phyloP scores from a whole-genome alignment of 2,329 filamentous ascomycete species.

The Paradendryphiella salina region DNA sequence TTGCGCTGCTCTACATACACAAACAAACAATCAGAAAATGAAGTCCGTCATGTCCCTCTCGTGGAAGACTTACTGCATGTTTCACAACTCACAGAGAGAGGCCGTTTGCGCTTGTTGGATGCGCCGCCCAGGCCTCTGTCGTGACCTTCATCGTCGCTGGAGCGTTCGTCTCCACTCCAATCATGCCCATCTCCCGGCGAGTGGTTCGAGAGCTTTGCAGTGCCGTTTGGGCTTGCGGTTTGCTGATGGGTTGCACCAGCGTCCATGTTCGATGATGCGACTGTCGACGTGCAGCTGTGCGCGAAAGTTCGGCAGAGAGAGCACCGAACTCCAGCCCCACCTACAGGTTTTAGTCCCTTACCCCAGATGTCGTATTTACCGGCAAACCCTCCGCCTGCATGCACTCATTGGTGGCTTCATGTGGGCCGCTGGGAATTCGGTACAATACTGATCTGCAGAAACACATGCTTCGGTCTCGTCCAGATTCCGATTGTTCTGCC shows the following conservation, averaged over 20 bases:
- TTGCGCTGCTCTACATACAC: conserved; percentile 64
- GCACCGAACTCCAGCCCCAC: conserved; percentile 25
- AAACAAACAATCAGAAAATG: background rate
- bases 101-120: conserved; percentile 54
- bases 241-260: conserved; percentile 30
- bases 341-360: conserved; percentile 24
- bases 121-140: conserved; percentile 41
- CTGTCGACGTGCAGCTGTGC: conserved; percentile 29
- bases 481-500: conserved; percentile 5
- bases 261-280: conserved; percentile 38
- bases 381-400: conserved; percentile 6
- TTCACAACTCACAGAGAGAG: conserved; percentile 64
- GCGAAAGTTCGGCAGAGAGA: conserved; percentile 22
- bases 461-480: conserved; percentile 2
- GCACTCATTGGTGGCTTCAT: conserved; percentile 22
- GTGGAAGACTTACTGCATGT: conserved; percentile 43
- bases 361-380: conserved; percentile 19
- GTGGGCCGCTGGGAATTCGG: conserved; percentile 7
- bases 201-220: conserved; percentile 40
- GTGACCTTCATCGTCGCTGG: conserved; percentile 48
- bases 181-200: conserved; percentile 42
- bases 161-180: conserved; percentile 45
- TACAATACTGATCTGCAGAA: conserved; percentile 11
- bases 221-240: conserved; percentile 38
- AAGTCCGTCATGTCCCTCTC: background rate